Conservation (phyloP, 2,329 filamentous ascomycete species). For the Magnaporthiopsis rhizophila region DNA sequence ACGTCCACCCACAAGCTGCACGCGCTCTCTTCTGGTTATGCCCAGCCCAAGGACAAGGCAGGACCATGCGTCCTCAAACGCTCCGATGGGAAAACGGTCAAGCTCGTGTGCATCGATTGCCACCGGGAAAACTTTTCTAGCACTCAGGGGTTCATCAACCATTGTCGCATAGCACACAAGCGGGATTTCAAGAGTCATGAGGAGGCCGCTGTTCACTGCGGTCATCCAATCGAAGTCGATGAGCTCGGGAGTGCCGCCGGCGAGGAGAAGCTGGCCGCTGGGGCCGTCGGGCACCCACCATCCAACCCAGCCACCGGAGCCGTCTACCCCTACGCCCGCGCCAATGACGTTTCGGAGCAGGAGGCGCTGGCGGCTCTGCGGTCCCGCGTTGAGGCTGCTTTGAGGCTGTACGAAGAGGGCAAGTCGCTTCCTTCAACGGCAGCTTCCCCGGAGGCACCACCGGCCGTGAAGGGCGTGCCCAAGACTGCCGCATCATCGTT, state of each 20-base stretch:
- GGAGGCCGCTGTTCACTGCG: slow-evolving; percentile 81
- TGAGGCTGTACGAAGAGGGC: slow-evolving; percentile 43
- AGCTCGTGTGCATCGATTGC: slow-evolving; percentile 84
- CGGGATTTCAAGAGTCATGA: slow-evolving; percentile 94
- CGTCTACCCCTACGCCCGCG: slow-evolving; percentile 55
- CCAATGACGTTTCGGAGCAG: slow-evolving; percentile 28
- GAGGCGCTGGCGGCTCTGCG: slow-evolving; percentile 43
- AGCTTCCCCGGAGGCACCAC: slow-evolving; percentile 12
- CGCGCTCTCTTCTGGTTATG: slow-evolving; percentile 61
- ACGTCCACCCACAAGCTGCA: slow-evolving; percentile 56
- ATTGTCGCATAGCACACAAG: slow-evolving; percentile 92
- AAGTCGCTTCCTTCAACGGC: slow-evolving; percentile 30
- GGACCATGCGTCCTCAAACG: slow-evolving; percentile 80
- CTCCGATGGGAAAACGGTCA: slow-evolving; percentile 77
- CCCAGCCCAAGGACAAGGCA: slow-evolving; percentile 69
- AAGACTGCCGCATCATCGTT: slow-evolving; percentile 26
- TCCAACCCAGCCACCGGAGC: slow-evolving; percentile 34
- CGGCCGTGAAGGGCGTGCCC: slow-evolving; percentile 8
- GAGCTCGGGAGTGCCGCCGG: slow-evolving; percentile 42
- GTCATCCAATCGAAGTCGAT: slow-evolving; percentile 69
- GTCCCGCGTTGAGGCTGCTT: slow-evolving; percentile 45
- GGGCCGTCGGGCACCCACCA: background rate
- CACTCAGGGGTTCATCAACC: slow-evolving; percentile 98
- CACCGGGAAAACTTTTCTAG: slow-evolving; percentile 87
- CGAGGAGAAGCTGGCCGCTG: slow-evolving; percentile 21